Conservation (phyloP, 169 alveolate species). For the Babesia gibsoni region DNA sequence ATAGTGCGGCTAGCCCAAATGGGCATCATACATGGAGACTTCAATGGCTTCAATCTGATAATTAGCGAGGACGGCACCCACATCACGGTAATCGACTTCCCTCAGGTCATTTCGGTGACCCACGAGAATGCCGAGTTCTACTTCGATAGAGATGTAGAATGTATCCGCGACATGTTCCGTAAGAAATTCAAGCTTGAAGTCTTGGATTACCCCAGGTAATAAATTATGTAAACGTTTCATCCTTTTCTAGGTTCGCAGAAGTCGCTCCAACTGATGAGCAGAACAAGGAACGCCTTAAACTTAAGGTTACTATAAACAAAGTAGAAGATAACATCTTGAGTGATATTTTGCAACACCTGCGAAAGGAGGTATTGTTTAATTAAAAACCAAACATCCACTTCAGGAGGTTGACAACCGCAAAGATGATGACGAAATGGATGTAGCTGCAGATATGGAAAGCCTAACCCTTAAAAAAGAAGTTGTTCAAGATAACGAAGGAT, state of each 20-base stretch:
- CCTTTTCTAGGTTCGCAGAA: conserved; percentile 34
- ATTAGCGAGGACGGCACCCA: conserved; percentile 81
- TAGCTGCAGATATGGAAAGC: conserved; percentile 10
- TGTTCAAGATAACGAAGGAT: neutral
- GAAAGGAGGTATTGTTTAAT: conserved; percentile 36
- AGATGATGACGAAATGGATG: conserved; percentile 1
- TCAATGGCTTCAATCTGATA: conserved; percentile 96
- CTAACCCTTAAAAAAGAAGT: conserved; percentile 9
- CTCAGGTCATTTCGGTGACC: conserved; percentile 94
- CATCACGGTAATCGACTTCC: conserved; percentile 92
- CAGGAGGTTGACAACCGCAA: conserved; percentile 26
- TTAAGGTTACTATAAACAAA: conserved; percentile 51
- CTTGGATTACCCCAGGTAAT: conserved; percentile 84
- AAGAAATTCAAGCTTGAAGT: conserved; percentile 88
- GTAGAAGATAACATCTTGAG: conserved; percentile 46
- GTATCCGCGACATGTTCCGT: conserved; percentile 87
- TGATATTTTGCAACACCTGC: conserved; percentile 54
- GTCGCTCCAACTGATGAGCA: conserved; percentile 33
- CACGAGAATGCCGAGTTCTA: conserved; percentile 93
- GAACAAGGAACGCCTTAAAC: conserved; percentile 14
- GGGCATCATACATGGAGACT: conserved; percentile 98
- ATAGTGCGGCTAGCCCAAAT: conserved; percentile 87
- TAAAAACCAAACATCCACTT: neutral
- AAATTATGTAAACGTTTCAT: conserved; percentile 8
- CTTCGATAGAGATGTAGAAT: conserved; percentile 91